Base-by-base conservation (phyloP, 805 yeast species). In the Metschnikowia hibisci region DNA sequence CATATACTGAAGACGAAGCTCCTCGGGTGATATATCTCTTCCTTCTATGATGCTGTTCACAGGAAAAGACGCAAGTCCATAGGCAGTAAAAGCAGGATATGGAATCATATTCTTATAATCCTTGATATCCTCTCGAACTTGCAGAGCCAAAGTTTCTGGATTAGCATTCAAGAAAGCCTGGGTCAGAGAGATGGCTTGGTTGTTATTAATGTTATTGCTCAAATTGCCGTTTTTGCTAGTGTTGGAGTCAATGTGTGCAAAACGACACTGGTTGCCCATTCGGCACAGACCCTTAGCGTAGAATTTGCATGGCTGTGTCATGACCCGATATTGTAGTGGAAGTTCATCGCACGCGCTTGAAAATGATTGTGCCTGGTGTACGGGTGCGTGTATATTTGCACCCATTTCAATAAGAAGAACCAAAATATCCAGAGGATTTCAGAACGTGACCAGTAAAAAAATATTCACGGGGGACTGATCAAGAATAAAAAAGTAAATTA, bases 1-100 rank as follows among this genome's bases (percentile, higher is more conserved):
- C 47, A 65, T 60, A 46, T 63, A 77, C 46, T 71, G 70, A 40
- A 72, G 60, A 43, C 84, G 60, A 14, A 68, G 60, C 51, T 80
- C 84, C 46, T 79, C 84, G 16, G 61, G 64, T 0, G 83, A 78
- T 16, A 72, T 55, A 47, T 81, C 84, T 53, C 85, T 61, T 1
- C 73, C 77, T 2, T 62, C 50, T 7, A 80, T 75, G 32, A 80
- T 53, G 51, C 76, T 78, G 35, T 67, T 65, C 7, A 67, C 66
- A 0, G 78, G 77, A 1, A 80, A 80, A 3, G 57, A 55, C 1
- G 66, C 69, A n/a, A 76, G 54, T 20, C 84, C 77, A 56, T 73
- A 77, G 1, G 74, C 62, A 0, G 82, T 68, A 3, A 73, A 55
- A 11, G 59, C 56, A 7, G 71, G 73, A 16, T 48, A 51, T n/a